These are phyloP conservation scores for Amanita subjunquillea DNA, from an alignment of 768 basidiomycete genomes.

Conservation along the genomic window DNA sequence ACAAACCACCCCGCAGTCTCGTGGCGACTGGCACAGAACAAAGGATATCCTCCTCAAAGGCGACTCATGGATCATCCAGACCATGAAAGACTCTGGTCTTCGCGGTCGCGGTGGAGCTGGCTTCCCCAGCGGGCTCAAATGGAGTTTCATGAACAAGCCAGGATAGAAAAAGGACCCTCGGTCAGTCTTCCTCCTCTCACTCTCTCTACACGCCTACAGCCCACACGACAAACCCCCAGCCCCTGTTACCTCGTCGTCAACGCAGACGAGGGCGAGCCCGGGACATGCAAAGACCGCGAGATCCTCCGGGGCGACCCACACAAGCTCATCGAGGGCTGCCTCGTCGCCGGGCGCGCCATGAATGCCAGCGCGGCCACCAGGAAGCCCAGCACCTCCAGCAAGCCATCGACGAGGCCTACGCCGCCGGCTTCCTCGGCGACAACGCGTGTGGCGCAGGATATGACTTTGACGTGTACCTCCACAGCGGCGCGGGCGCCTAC, in stretches of 20 bases:
- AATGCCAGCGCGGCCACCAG: conserved; percentile 91
- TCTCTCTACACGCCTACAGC: too few species aligned
- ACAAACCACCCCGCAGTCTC: conserved; percentile 49
- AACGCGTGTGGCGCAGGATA: conserved; percentile 90
- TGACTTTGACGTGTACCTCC: conserved; percentile 96
- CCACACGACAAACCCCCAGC: too few species aligned
- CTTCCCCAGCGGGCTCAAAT: conserved; percentile 89
- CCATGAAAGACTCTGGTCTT: conserved; percentile 91
- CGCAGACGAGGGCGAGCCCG: too few species aligned
- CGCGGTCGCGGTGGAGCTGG: conserved; percentile 95
- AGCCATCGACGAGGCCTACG: conserved; percentile 93
- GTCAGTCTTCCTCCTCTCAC: too few species aligned
- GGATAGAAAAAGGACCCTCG: too few species aligned
- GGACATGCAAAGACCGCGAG: too few species aligned
- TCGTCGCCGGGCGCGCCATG: conserved; percentile 95
- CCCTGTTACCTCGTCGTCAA: too few species aligned
- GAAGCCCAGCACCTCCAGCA: conserved; percentile 92
- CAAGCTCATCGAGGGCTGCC: conserved; percentile 99
- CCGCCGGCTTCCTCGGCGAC: conserved; percentile 78
- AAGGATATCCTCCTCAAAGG: conserved; percentile 95
- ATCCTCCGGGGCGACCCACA: too few species aligned
- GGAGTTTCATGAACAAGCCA: too few species aligned
- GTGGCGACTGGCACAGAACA: conserved; percentile 97
- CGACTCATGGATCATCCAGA: conserved; percentile 94
- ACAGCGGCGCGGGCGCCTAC: conserved; percentile 96